Evolutionary conservation across 768 basidiomycete species (phyloP), one percentile per base, ranked within the genome.

Genomic region (Tylopilus balloui): DNA sequence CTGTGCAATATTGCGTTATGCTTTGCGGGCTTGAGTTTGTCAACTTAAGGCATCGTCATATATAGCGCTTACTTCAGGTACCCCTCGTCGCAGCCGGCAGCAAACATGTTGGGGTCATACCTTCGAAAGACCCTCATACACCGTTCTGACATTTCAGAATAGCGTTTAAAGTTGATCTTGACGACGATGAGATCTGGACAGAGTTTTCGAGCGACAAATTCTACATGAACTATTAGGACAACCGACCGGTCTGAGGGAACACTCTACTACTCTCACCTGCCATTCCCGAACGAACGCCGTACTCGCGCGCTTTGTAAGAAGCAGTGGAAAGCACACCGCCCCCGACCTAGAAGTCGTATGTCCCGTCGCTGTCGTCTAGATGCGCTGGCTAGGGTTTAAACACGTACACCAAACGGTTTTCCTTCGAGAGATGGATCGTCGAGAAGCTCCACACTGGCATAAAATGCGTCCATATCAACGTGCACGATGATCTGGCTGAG

Each of bases 401-500:
- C 29, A 65, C 73, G 24, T 59, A 87, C 88, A 23, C 76, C 87
- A 61, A 91, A 91, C 1, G 88, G 77, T 57, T 88, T 90, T 17
- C 80, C 85, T 27, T 73, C 69, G 31, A 87, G 79, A 56, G 69
- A 70, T 14, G 82, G 84, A 55, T 86, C 69, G 55, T 83, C 71
- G 19, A 87, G 74, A 1, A 85, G 68, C 63, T 92, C 90, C 1
- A 91, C 88, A 42, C 77, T 88, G 11, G 88, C 88, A 55, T 78
- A 93, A 70, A 95, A 96, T 4, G 92, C 91, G 65, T 97, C 95
- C 82, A 94, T 92, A 61, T 99, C 96, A 25, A 96, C 84, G 62
- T 98, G 93, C 6, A 97, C 88, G 51, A 99, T 89, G 17, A 71
- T 78, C 65, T 94, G 89, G 3, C 78, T 78, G 24, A 97, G 69